phyloP scores from a whole-genome alignment of 148 eudicot species.

The Salicornia ramosissima region DNA sequence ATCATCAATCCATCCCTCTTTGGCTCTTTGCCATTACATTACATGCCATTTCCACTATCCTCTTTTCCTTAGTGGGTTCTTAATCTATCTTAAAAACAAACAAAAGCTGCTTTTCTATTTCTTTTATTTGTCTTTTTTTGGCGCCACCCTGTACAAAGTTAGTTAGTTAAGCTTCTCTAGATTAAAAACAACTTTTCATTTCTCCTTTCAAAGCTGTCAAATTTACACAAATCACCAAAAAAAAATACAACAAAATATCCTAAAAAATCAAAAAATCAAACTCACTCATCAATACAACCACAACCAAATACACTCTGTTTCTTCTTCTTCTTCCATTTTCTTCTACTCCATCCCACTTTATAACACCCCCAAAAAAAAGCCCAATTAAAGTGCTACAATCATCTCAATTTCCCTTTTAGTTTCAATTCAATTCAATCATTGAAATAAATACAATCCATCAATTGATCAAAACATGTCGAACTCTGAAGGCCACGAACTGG shows the following conservation, averaged over 20 bases:
- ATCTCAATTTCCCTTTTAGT: too few relatives aligned
- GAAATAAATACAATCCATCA: not conserved
- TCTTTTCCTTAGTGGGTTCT: too few relatives aligned
- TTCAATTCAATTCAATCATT: not conserved
- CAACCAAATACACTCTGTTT: constrained; percentile 20
- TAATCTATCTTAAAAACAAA: not conserved
- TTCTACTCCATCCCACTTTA: constrained; percentile 16
- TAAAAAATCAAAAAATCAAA: too few relatives aligned
- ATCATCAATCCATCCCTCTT: not conserved
- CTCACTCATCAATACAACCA: constrained; percentile 3
- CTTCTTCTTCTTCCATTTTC: constrained; percentile 12
- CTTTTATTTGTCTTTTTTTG: not conserved
- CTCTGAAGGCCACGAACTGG: constrained; percentile 1
- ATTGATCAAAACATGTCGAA: constrained; percentile 20
- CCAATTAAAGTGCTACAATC: too few relatives aligned
- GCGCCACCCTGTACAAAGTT: constrained; percentile 17
- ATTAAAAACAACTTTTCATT: not conserved
- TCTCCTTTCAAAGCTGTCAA: constrained; percentile 24
- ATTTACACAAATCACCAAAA: not conserved
- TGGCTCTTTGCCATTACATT: not conserved
- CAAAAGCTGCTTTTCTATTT: not conserved
- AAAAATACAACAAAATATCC: not conserved
- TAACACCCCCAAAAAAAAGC: not conserved
- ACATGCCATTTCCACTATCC: not conserved
- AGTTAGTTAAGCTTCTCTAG: constrained; percentile 18